A percentile compares a stretch with the other conserved stretches of the same genome.
phyloP scores from a whole-genome alignment of 1,284 basidiomycete genomes.

The Schizophyllum amplum region DNA sequence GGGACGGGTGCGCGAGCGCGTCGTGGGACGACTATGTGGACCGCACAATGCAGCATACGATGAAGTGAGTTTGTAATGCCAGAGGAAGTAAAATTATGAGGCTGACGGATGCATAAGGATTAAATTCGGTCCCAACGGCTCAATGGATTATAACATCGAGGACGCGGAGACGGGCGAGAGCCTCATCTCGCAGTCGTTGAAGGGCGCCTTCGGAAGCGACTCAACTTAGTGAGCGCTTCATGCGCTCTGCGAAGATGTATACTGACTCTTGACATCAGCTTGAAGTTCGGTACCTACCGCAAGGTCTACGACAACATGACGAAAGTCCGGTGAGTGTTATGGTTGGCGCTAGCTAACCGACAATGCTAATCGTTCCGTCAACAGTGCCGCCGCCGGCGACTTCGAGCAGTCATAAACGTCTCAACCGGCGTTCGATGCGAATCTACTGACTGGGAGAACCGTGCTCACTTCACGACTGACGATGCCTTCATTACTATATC shows the following conservation, averaged over 20 bases:
- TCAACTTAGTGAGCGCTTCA: constrained; percentile 7
- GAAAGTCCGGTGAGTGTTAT: constrained; percentile 5
- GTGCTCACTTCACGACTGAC: no score
- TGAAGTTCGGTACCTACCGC: constrained; percentile 13
- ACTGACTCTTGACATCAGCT: background rate
- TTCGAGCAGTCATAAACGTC: background rate
- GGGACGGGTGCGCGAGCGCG: constrained; percentile 5
- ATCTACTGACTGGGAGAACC: no score
- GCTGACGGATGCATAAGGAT: constrained; percentile 1
- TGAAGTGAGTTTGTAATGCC: constrained; percentile 5
- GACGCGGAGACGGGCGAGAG: constrained; percentile 7
- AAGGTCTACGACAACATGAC: constrained; percentile 11
- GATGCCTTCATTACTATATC: no score
- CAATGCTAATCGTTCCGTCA: background rate
- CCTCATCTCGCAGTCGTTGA: constrained; percentile 7
- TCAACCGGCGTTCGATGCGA: no score
- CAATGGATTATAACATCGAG: constrained; percentile 8
- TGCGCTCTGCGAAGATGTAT: no score
- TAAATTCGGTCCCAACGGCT: constrained; percentile 8
- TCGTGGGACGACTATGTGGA: constrained; percentile 8
- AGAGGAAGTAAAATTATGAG: background rate
- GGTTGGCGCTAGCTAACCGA: no score
- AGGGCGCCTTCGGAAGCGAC: constrained; percentile 9
- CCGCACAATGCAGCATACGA: constrained; percentile 7
- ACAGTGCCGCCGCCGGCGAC: background rate